Base-by-base conservation (phyloP, 1,284 basidiomycete species). In the Amylostereum areolatum region DNA sequence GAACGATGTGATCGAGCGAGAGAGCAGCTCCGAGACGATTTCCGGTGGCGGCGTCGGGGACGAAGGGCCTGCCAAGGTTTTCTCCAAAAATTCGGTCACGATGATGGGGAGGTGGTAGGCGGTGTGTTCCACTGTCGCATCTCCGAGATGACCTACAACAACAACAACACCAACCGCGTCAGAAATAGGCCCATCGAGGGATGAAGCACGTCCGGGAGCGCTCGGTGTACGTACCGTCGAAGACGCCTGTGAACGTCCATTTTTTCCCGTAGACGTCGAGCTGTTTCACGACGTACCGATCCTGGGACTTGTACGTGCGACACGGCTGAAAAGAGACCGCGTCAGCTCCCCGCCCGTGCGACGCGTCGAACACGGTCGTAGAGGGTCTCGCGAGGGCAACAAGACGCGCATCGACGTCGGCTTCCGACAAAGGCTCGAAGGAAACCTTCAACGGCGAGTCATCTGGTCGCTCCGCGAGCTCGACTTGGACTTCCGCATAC, bases 101-200 rank as follows among this genome's bases (percentile, higher is more conserved):
- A 85, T 85, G 57, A 83, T 80, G 45, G 83, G 83, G 49, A 86
- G 69, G 59, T 84, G 80, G 56, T 78, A 70, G 35, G 80, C 77
- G 48, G 82, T 80, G 55, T 85, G 81, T 55, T 80, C 77, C 8
- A 83, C 85, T 0, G 83, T 85, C 48, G 76, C 75, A 58, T 83
- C 80, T 35, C 83, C 83, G 33, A 83, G 72, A 62, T 86, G 82
- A 37, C 83, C 82, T 84, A 55, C 12, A 29, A 43, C 9, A 30
- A 35, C 12, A 25, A n/a, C 12, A 28, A 11, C 30, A 24, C 25
- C 11, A 43, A 43, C 24, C 18, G n/a, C 44, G 52, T 49, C 43
- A 52, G 39, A 39, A 45, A 44, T 45, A 35, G 47, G 34, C 48
- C 47, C 43, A 50, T 18, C 34, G 42, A 50, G 45, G 32, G 47